Base-by-base conservation (phyloP, 441 rosid genomes). In the Pelargonium cotyledonis region DNA sequence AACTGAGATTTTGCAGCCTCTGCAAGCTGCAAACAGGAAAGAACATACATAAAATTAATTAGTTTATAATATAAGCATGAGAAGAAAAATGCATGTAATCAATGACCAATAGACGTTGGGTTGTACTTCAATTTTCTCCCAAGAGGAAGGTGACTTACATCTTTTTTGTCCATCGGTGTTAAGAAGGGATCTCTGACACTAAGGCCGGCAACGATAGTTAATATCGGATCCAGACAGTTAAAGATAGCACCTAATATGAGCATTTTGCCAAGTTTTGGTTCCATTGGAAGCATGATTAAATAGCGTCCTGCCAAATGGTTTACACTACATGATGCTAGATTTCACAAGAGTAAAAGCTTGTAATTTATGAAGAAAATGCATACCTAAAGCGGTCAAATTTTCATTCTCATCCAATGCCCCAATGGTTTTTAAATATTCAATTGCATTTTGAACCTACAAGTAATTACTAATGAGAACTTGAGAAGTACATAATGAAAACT, bases 261-360 rank as follows among this genome's bases (percentile, higher is more conserved):
- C 98, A 95, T 92, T 83, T 95, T 95, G 77, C 99, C 99, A 26
- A 95, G 89, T 86, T 95, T 95, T 57, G 99, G 99, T 83, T 95
- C 99, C 65, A 95, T 98, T 1, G 99, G 99, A 67, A 95, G 96
- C 79, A 86, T 84, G 7, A 97, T 86, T 77, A 95, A 84, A 76
- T 78, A 86, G 75, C 83, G 89, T 69, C 99, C 99, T 95, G 82
- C 57, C 68, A 76, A 63, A 69, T 21, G 35, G 11, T 58, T 9
- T 21, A 10, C 35, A 58, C 16, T 9, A n/a, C 63, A 58, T 58
- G 35, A 10, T 9, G 63, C 23, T 58, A 58, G 40, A 21, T 21
- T 10, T 21, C 21, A 31, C 16, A 65, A 43, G 63, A 64, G 38
- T 43, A 65, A 51, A 66, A 61, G 31, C 65, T 26, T 63, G 40